A percentile compares a stretch with the other conserved stretches of the same genome.
Conservation (phyloP, 495 filamentous ascomycete species). For the Eremomyces bilateralis region DNA sequence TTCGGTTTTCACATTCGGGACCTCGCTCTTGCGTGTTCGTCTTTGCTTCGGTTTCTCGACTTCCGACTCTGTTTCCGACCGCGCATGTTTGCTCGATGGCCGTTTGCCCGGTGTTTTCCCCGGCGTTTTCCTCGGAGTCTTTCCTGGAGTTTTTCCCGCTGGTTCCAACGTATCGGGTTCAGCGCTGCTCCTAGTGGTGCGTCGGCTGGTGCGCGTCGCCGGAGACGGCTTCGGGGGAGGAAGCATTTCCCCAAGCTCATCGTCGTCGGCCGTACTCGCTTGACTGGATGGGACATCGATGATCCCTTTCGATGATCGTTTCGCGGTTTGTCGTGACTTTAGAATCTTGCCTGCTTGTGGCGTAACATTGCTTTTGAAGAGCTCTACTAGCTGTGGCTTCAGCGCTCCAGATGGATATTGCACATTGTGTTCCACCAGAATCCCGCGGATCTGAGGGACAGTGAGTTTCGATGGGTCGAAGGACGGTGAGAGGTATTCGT, state of each 20-base stretch:
- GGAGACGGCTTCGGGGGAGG: slow-evolving; percentile 23
- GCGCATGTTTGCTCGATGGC: slow-evolving; percentile 31
- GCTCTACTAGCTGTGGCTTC: slow-evolving; percentile 63
- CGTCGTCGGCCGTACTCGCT: slow-evolving; percentile 25
- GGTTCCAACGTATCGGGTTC: too few species aligned
- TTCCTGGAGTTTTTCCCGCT: slow-evolving; percentile 8
- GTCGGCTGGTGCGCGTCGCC: slow-evolving; percentile 1
- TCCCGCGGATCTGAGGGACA: slow-evolving; percentile 65
- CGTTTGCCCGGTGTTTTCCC: slow-evolving; percentile 23
- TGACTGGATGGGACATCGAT: slow-evolving; percentile 46
- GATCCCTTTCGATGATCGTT: slow-evolving; percentile 67
- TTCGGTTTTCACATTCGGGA: slow-evolving; percentile 24
- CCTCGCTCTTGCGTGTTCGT: slow-evolving; percentile 21
- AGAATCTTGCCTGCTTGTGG: slow-evolving; percentile 58
- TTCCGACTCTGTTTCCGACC: slow-evolving; percentile 23
- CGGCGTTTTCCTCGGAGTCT: slow-evolving; percentile 12
- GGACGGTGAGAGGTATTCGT: slow-evolving; percentile 49
- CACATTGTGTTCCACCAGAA: slow-evolving; percentile 71
- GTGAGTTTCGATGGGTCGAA: slow-evolving; percentile 73
- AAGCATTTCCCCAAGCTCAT: slow-evolving; percentile 19
- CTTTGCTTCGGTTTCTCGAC: slow-evolving; percentile 24
- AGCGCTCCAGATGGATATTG: slow-evolving; percentile 69
- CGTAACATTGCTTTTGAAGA: slow-evolving; percentile 60
- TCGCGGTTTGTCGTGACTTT: slow-evolving; percentile 47
- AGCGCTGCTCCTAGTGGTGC: too few species aligned